phyloP scores from a whole-genome alignment of 1,139 yeast genomes.

The Scheffersomyces quercinus region DNA sequence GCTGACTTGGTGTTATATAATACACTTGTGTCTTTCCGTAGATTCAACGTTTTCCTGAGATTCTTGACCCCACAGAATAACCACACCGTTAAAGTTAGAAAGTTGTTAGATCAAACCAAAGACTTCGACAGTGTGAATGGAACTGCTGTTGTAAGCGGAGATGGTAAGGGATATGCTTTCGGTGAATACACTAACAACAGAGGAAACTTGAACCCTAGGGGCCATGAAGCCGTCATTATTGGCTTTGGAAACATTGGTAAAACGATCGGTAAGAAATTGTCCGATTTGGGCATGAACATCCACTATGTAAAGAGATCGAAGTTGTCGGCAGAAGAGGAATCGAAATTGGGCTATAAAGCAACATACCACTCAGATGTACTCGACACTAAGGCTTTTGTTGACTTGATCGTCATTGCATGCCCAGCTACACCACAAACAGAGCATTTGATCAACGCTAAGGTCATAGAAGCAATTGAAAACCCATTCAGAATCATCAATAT shows the following conservation, averaged over 20 bases:
- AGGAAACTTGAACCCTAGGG: constrained; percentile 49
- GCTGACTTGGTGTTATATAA: constrained; percentile 71
- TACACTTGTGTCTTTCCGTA: constrained; percentile 62
- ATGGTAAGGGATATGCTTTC: constrained; percentile 35
- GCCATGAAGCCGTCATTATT: constrained; percentile 63
- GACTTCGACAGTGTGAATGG: constrained; percentile 38
- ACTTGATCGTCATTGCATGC: constrained; percentile 26
- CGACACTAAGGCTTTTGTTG: constrained; percentile 18
- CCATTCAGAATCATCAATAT: constrained; percentile 25
- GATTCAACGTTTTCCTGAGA: constrained; percentile 52
- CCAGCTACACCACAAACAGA: constrained; percentile 25
- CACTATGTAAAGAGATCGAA: constrained; percentile 61
- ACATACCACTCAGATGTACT: constrained; percentile 33
- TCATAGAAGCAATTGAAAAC: constrained; percentile 14
- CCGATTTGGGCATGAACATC: constrained; percentile 64
- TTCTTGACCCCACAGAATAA: constrained; percentile 30
- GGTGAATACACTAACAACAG: constrained; percentile 48
- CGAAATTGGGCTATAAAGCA: constrained; percentile 44
- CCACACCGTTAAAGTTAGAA: constrained; percentile 46
- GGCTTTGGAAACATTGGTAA: constrained; percentile 83
- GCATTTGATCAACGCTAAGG: constrained; percentile 16
- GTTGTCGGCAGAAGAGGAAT: constrained; percentile 38
- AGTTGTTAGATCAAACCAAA: constrained; percentile 30
- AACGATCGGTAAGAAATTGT: constrained; percentile 58
- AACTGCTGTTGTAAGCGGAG: constrained; percentile 24